Percentiles rank a stretch among this genome's conserved stretches.
phyloP scores from a whole-genome alignment of 2,329 filamentous ascomycete genomes.

The Sordariomycetes sp. region DNA sequence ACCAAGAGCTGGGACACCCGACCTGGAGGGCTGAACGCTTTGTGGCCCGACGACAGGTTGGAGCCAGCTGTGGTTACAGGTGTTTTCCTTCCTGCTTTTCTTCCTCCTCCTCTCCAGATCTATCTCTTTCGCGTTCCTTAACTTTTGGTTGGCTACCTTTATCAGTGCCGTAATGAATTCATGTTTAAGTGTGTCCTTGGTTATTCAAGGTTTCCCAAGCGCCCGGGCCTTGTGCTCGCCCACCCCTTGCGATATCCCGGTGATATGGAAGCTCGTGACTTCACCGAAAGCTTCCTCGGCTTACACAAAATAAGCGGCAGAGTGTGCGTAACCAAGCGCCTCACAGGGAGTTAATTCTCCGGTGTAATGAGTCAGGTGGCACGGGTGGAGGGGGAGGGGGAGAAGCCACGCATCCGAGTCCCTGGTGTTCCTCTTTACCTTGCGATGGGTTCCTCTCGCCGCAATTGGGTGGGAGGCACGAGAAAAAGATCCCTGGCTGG shows the following conservation, averaged over 20 bases:
- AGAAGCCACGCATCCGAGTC: not conserved
- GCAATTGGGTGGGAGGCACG: not conserved
- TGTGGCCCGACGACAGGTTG: constrained; percentile 40
- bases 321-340: not conserved
- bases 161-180: not conserved
- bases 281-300: not conserved
- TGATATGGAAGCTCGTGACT: not conserved
- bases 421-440: not conserved
- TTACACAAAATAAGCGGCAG: not conserved
- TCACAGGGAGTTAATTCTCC: not conserved
- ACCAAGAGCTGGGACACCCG: constrained; percentile 41
- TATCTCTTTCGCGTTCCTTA: not conserved
- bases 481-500: not conserved
- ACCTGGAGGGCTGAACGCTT: constrained; percentile 33
- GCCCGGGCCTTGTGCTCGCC: not conserved
- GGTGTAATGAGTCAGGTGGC: not conserved
- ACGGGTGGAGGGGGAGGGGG: too few species aligned
- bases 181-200: not conserved
- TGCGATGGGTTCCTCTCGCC: not conserved
- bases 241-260: not conserved
- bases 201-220: not conserved
- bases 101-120: too few species aligned
- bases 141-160: not conserved
- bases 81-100: not conserved
- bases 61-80: constrained; percentile 47